phyloP scores from a whole-genome alignment of 2,329 filamentous ascomycete species.

The Xylaria arbuscula region DNA sequence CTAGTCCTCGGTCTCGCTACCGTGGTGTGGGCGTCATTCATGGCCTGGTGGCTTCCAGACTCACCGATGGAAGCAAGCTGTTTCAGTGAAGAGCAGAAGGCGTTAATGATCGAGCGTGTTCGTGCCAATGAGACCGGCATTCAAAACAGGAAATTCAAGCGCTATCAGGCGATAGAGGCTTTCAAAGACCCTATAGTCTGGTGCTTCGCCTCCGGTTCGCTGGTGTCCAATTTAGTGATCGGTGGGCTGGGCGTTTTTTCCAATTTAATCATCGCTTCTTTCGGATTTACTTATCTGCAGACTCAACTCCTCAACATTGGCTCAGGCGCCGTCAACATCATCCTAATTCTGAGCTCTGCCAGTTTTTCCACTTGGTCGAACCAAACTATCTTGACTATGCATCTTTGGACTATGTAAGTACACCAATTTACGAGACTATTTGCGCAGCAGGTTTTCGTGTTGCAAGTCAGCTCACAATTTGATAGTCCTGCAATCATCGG shows the following conservation, averaged over 20 bases:
- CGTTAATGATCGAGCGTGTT: slow-evolving; percentile 51
- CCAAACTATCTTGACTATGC: slow-evolving; percentile 43
- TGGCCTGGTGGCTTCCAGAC: slow-evolving; percentile 58
- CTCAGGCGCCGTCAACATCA: slow-evolving; percentile 54
- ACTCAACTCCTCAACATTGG: slow-evolving; percentile 56
- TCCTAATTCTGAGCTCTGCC: slow-evolving; percentile 42
- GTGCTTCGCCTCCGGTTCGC: slow-evolving; percentile 44
- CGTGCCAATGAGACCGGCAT: slow-evolving; percentile 52
- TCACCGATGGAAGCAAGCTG: slow-evolving; percentile 63
- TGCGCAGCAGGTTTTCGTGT: neutral
- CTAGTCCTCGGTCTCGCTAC: slow-evolving; percentile 54
- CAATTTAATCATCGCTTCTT: slow-evolving; percentile 54
- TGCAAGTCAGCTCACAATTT: neutral
- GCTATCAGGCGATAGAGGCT: slow-evolving; percentile 51
- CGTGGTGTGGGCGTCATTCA: slow-evolving; percentile 48
- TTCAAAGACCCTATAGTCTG: slow-evolving; percentile 51
- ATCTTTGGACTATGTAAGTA: slow-evolving; percentile 44
- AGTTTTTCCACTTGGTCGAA: slow-evolving; percentile 52
- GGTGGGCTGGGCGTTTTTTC: slow-evolving; percentile 55
- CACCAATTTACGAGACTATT: neutral
- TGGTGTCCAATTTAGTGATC: slow-evolving; percentile 42
- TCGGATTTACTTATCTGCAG: slow-evolving; percentile 54
- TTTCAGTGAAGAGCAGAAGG: slow-evolving; percentile 54
- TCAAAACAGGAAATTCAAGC: slow-evolving; percentile 50
- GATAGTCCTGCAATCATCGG: slow-evolving; percentile 53